phyloP scores from a whole-genome alignment of 371 early-diverging fungal genomes.

The Sporodiniella umbellata region DNA sequence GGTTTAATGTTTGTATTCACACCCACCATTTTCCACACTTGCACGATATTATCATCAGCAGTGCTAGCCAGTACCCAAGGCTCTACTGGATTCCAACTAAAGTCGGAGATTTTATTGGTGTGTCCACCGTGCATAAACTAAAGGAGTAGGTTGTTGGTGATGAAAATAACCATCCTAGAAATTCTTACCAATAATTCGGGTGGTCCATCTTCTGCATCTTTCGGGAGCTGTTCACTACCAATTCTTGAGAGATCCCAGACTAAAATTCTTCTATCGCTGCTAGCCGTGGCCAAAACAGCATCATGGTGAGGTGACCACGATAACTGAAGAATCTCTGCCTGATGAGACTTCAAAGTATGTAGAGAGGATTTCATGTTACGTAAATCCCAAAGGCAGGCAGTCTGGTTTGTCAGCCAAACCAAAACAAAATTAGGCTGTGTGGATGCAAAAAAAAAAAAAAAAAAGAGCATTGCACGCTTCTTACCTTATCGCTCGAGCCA shows the following conservation, averaged over 20 bases:
- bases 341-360: constrained; percentile 85
- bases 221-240: constrained; percentile 87
- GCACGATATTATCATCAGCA: constrained; percentile 96
- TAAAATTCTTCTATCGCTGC: constrained; percentile 90
- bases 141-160: no score
- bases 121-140: constrained; percentile 99
- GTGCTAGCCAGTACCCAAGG: constrained; percentile 96
- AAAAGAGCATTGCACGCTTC: neutral
- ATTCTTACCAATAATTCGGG: constrained; percentile 97
- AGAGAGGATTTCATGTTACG: constrained; percentile 82
- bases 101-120: constrained; percentile 95
- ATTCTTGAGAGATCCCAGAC: constrained; percentile 96
- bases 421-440: no score
- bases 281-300: constrained; percentile 89
- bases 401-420: no score
- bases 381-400: constrained; percentile 96
- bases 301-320: constrained; percentile 97
- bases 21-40: constrained; percentile 98
- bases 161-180: no score
- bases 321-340: constrained; percentile 90
- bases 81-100: constrained; percentile 96
- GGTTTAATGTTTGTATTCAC: neutral
- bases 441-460: neutral
- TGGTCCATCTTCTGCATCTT: constrained; percentile 96
- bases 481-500: constrained; percentile 88